Base-by-base conservation (phyloP, 768 basidiomycete species). In the Coprinopsis marcescibilis region DNA sequence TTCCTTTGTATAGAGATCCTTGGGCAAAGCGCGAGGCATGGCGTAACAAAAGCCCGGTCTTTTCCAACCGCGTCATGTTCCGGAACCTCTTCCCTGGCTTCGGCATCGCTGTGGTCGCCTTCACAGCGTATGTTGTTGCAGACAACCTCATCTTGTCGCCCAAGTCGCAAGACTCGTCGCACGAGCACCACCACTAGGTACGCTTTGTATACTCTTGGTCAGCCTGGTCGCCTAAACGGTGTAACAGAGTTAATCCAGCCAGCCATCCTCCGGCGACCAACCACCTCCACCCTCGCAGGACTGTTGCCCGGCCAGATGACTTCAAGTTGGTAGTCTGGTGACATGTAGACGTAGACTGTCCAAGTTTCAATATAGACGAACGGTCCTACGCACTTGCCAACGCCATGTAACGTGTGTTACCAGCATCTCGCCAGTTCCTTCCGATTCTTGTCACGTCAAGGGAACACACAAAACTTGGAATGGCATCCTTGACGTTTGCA, bases 11-110 rank as follows among this genome's bases (percentile, higher is more conserved):
- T 60, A 83, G 90, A 65, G 93, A 96, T 63, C 91, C 92, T 42
- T 96, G 93, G 93, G 89, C 89, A 17, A 92, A 87, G 68, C 72
- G 82, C 51, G 92, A 96, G 56, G 89, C 90, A 30, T 96, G 91
- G 92, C 77, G 93, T 58, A 91, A n/a, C n/a, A n/a, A 83, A 63
- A 82, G 80, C 58, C 83, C 87, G n/a, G 79, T 94, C 46, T 96
- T 96, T 72, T 77, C 81, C 51, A 86, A 84, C 55, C 80, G 83
- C 33, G 76, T 78, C 56, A 93, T 93, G 89, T 84, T 97, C 71
- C 72, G 84, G 57, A 91, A 79, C 70, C 63, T 95, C 54, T 93
- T 97, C 65, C 95, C 95, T 26, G 95, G 95, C 30, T 88, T 98
- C 59, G 94, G 93, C 38, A 90, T 91, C 47, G 95, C 89, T 27